Percentiles rank a stretch among this genome's conserved stretches.
Evolutionary conservation across 768 basidiomycete species (phyloP).

Genomic region (Mycena polygramma): DNA sequence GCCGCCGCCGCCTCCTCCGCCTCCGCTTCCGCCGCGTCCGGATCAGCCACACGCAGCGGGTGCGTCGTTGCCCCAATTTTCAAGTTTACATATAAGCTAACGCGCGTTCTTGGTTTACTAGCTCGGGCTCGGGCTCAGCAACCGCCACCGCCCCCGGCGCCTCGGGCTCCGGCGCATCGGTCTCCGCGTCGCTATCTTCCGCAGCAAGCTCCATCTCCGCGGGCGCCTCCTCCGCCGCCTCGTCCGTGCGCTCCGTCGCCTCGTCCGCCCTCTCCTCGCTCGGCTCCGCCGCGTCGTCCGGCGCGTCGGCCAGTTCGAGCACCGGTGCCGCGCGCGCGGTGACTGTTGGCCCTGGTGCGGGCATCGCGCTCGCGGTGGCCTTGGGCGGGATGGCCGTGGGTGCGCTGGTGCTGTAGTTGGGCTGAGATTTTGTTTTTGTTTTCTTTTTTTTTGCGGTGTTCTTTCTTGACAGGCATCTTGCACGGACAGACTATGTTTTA

Average conservation of each 20-base stretch:
- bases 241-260: background rate
- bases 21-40: background rate
- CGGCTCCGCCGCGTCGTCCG: background rate
- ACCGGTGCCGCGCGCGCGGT: background rate
- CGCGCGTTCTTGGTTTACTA: background rate
- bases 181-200: background rate
- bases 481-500: no score
- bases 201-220: slow-evolving; percentile 2
- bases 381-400: slow-evolving; percentile 3
- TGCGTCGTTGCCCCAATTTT: no score
- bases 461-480: no score
- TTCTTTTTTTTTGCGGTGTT: no score
- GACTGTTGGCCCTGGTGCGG: background rate
- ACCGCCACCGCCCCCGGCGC: background rate
- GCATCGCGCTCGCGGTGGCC: background rate
- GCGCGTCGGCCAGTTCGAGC: background rate
- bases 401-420: background rate
- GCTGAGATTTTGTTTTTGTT: no score
- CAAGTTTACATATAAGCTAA: no score
- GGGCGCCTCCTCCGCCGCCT: slow-evolving; percentile 3
- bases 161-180: background rate
- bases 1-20: background rate
- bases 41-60: no score
- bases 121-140: background rate
- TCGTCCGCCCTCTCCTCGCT: background rate